Percentiles rank a stretch among this genome's conserved stretches.
Conservation (phyloP, 2,329 filamentous ascomycete genomes). For the Ceratocystis smalleyi region DNA sequence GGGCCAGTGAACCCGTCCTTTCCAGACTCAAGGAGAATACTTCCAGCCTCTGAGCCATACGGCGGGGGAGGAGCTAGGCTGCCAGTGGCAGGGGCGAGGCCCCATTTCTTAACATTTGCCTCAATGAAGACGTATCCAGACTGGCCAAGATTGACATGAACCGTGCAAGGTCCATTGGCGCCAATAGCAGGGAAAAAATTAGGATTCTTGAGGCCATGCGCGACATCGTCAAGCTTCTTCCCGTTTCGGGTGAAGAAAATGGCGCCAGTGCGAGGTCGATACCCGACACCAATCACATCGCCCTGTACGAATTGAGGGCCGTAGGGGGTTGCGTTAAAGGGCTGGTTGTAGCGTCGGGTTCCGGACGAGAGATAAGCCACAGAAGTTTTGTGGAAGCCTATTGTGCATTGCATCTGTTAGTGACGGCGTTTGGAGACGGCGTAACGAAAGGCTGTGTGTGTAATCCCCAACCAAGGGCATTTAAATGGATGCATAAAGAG, state of each 20-base stretch:
- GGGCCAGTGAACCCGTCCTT: constrained; percentile 35
- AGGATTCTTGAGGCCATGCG: constrained; percentile 79
- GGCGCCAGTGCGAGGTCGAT: constrained; percentile 81
- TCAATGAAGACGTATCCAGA: constrained; percentile 98
- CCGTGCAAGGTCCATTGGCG: constrained; percentile 77
- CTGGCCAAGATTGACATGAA: constrained; percentile 96
- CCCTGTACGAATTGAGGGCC: constrained; percentile 78
- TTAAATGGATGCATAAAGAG: not conserved
- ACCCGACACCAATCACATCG: constrained; percentile 90
- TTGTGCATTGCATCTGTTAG: constrained; percentile 6
- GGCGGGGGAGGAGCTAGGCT: constrained; percentile 88
- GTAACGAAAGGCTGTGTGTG: not conserved
- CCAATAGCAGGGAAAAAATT: constrained; percentile 98
- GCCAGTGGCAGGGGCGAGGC: constrained; percentile 85
- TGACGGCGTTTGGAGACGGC: not conserved
- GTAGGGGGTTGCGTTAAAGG: constrained; percentile 65
- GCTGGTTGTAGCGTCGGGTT: constrained; percentile 79
- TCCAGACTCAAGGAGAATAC: constrained; percentile 81
- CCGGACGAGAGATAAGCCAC: constrained; percentile 83
- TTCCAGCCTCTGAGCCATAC: constrained; percentile 93
- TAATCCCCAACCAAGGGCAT: not conserved
- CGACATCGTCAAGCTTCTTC: constrained; percentile 89
- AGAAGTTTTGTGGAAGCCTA: constrained; percentile 79
- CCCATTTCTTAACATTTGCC: constrained; percentile 99
- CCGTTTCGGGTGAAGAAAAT: constrained; percentile 98